Conservation (phyloP, 1,284 basidiomycete species). For the Fomitopsis betulina region DNA sequence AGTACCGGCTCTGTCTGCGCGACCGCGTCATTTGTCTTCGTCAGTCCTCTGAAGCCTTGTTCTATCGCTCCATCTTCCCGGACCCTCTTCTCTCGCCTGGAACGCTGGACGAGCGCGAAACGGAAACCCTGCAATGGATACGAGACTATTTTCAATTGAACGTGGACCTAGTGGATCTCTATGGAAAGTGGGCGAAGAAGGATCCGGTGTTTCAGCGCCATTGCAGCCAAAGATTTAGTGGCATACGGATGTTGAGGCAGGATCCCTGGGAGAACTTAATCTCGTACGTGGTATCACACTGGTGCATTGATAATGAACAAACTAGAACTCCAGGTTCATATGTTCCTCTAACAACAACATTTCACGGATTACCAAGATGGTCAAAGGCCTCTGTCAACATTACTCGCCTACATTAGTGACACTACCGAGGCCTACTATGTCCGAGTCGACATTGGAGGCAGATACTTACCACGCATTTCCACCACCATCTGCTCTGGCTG, state of each 20-base stretch:
- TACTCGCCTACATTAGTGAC: slow-evolving; percentile 67
- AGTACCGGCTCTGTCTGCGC: slow-evolving; percentile 71
- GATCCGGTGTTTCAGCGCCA: slow-evolving; percentile 72
- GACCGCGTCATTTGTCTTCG: slow-evolving; percentile 83
- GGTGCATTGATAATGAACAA: not conserved
- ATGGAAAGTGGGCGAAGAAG: slow-evolving; percentile 70
- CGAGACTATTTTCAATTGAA: slow-evolving; percentile 89
- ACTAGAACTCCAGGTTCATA: slow-evolving; percentile 69
- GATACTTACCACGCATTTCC: slow-evolving; percentile 83
- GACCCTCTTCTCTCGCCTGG: slow-evolving; percentile 26
- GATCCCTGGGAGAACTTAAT: slow-evolving; percentile 95
- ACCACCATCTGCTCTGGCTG: slow-evolving; percentile 62
- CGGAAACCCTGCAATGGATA: slow-evolving; percentile 75
- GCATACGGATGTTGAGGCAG: slow-evolving; percentile 80
- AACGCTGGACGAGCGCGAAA: slow-evolving; percentile 37
- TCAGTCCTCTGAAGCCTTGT: slow-evolving; percentile 64
- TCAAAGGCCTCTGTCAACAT: slow-evolving; percentile 66
- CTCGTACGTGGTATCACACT: slow-evolving; percentile 56
- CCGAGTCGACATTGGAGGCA: slow-evolving; percentile 2
- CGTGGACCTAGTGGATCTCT: slow-evolving; percentile 71
- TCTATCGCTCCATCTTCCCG: slow-evolving; percentile 71
- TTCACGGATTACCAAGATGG: slow-evolving; percentile 85
- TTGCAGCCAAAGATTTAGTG: slow-evolving; percentile 57
- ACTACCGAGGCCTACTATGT: slow-evolving; percentile 34
- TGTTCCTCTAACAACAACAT: slow-evolving; percentile 99